A percentile compares a stretch with the other conserved stretches of the same genome.
Conservation (phyloP, 2,329 filamentous ascomycete genomes). For the Pseudogymnoascus sp. region DNA sequence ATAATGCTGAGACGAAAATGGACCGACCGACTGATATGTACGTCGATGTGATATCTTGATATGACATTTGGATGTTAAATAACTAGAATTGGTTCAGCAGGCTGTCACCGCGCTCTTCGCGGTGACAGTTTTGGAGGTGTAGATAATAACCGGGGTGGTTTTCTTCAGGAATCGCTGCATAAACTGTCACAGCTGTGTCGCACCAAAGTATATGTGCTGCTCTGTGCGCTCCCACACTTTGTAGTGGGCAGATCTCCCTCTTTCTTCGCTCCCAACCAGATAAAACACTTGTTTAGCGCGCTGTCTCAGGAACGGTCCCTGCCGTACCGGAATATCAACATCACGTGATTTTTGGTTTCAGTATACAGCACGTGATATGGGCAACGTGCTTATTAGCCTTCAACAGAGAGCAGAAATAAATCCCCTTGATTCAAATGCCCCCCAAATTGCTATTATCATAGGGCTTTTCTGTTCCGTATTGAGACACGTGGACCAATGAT, state of each 20-base stretch:
- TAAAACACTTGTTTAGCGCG: neutral
- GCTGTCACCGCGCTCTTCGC: no score
- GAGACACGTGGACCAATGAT: conserved; percentile 7
- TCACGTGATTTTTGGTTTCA: neutral
- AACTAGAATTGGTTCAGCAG: neutral
- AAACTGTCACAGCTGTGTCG: neutral
- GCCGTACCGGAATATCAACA: neutral
- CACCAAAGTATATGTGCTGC: neutral
- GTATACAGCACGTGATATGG: neutral
- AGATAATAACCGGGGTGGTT: neutral
- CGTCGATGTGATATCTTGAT: neutral
- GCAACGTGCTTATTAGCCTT: neutral
- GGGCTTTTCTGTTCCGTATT: neutral
- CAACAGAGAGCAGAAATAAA: neutral
- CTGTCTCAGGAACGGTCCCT: conserved; percentile 7
- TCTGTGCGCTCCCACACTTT: neutral
- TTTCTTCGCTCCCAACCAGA: neutral
- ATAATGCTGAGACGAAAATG: neutral
- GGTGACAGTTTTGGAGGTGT: neutral
- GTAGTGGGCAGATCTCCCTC: neutral
- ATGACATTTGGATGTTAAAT: neutral
- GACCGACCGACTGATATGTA: neutral
- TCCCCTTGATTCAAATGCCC: neutral
- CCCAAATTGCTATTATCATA: neutral
- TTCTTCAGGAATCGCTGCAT: neutral